A percentile compares a stretch with the other conserved stretches of the same genome.
Evolutionary conservation across 2,329 filamentous ascomycete species (phyloP).

Genomic region (Dactylellina leptospora): DNA sequence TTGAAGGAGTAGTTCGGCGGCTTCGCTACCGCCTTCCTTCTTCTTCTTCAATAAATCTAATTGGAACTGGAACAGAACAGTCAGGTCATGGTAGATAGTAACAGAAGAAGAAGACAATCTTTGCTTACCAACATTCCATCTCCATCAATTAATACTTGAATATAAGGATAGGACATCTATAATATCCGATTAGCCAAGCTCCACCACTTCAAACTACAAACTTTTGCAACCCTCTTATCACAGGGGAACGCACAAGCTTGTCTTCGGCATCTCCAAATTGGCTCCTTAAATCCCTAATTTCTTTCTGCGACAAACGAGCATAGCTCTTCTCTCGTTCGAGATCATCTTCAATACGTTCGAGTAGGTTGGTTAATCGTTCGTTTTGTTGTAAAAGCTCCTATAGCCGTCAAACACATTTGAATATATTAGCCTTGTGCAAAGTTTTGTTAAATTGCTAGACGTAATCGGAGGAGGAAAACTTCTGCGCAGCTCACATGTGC

Average conservation of each 20-base stretch:
- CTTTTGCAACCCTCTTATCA: neutral
- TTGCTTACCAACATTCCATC: conserved; percentile 69
- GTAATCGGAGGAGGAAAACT: too few relatives aligned
- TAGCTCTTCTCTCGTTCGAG: conserved; percentile 44
- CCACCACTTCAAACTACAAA: neutral
- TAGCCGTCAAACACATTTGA: too few relatives aligned
- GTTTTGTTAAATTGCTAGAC: too few relatives aligned
- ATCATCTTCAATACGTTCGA: conserved; percentile 47
- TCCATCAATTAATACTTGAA: conserved; percentile 71
- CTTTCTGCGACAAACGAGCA: conserved; percentile 44
- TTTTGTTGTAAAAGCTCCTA: conserved; percentile 51
- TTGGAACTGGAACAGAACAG: conserved; percentile 65
- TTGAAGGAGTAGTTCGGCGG: conserved; percentile 57
- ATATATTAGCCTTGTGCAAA: too few relatives aligned
- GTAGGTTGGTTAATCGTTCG: conserved; percentile 39
- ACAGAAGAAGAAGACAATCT: conserved; percentile 10
- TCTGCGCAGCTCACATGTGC: too few relatives aligned
- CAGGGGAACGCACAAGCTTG: conserved; percentile 37
- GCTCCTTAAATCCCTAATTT: conserved; percentile 39
- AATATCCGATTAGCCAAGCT: conserved; percentile 2
- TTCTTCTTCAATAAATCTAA: conserved; percentile 67
- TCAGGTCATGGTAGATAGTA: neutral
- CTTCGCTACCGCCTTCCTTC: conserved; percentile 61
- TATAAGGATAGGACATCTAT: conserved; percentile 64
- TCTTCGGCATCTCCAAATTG: conserved; percentile 42